Percentiles rank a stretch among this genome's conserved stretches.
phyloP scores from a whole-genome alignment of 805 yeast species.

The Candida nonsorbophila region DNA sequence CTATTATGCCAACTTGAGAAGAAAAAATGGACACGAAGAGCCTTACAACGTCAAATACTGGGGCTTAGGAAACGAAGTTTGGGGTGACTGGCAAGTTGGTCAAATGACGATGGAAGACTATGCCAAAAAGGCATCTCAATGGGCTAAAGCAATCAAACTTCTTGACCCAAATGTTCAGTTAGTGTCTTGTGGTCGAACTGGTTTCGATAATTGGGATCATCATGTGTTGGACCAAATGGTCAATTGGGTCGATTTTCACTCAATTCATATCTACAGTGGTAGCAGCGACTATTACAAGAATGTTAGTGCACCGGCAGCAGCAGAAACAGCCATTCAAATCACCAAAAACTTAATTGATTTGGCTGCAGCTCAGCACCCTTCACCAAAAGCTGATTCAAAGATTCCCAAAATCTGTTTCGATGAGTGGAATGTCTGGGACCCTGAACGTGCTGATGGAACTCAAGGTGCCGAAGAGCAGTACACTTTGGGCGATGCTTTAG shows the following conservation, averaged over 20 bases:
- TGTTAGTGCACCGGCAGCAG: conserved; percentile 22
- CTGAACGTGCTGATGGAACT: conserved; percentile 20
- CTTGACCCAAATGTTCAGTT: conserved; percentile 20
- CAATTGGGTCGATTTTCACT: conserved; percentile 20
- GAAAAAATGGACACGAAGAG: conserved; percentile 25
- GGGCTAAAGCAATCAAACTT: conserved; percentile 29
- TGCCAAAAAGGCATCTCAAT: conserved; percentile 19
- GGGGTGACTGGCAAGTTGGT: conserved; percentile 33
- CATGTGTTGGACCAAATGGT: conserved; percentile 17
- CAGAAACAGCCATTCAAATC: conserved; percentile 24
- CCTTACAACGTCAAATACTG: conserved; percentile 31
- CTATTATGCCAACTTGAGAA: conserved; percentile 26
- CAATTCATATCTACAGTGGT: conserved; percentile 25
- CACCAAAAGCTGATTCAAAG: conserved; percentile 8
- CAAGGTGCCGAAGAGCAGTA: conserved; percentile 27
- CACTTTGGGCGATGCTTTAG: conserved; percentile 23
- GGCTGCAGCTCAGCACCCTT: conserved; percentile 16
- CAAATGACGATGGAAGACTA: conserved; percentile 23
- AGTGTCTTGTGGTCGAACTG: conserved; percentile 24
- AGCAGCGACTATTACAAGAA: conserved; percentile 18
- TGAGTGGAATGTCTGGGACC: conserved; percentile 35
- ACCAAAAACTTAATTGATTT: conserved; percentile 20
- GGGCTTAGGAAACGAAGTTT: conserved; percentile 31
- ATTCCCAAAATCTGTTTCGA: conserved; percentile 23
- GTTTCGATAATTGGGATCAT: conserved; percentile 23